Conservation (phyloP, 1,284 basidiomycete species). For the Farysia itapuensis region DNA sequence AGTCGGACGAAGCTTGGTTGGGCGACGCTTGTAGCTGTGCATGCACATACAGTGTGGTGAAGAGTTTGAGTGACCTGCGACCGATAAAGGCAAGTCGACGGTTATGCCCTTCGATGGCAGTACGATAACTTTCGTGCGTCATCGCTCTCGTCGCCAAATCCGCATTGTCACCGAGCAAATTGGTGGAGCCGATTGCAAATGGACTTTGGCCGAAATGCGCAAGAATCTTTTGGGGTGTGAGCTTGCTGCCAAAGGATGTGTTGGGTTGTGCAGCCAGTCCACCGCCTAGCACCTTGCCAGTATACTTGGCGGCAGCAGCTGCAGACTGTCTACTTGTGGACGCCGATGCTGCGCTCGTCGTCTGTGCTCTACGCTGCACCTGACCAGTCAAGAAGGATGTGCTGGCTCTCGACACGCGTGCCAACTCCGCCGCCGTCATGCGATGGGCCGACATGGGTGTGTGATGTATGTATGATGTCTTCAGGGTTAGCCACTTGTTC, state of each 20-base stretch:
- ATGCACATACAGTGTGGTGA: constrained; percentile 49
- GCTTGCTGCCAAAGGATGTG: constrained; percentile 15
- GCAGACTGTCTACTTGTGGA: no score
- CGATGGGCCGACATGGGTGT: no score
- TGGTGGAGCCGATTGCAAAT: constrained; percentile 20
- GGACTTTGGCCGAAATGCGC: constrained; percentile 20
- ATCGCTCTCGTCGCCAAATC: constrained; percentile 41
- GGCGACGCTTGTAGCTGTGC: constrained; percentile 12
- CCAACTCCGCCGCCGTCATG: no score
- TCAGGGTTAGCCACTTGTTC: no score
- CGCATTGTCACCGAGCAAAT: constrained; percentile 36
- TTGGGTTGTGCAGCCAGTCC: no score
- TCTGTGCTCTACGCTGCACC: no score
- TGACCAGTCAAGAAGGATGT: no score
- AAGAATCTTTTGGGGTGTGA: constrained; percentile 27
- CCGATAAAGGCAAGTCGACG: constrained; percentile 53
- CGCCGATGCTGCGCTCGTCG: no score
- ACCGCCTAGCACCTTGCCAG: no score
- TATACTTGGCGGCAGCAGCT: no score
- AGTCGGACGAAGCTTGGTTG: constrained; percentile 10
- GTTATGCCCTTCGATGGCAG: constrained; percentile 48
- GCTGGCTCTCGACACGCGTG: no score
- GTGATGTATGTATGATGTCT: no score
- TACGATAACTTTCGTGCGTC: constrained; percentile 53
- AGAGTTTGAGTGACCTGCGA: constrained; percentile 50